Conservation (phyloP, 1,284 basidiomycete genomes). For the Cyathus olla region DNA sequence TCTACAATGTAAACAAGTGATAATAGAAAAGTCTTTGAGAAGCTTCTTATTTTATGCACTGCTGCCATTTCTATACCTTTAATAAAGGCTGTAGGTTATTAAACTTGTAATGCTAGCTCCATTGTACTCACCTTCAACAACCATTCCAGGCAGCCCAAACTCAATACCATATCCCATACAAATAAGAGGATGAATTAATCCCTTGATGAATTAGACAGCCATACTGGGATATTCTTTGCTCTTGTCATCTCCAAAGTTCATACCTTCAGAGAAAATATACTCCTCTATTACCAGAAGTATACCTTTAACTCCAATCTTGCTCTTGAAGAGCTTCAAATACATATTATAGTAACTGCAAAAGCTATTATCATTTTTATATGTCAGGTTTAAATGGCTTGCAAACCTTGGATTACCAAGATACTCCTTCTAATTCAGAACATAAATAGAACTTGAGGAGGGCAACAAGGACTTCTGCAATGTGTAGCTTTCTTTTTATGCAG, state of each 20-base stretch:
- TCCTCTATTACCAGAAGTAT: constrained; percentile 58
- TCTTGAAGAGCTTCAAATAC: constrained; percentile 68
- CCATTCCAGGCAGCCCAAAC: constrained; percentile 69
- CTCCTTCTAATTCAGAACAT: constrained; percentile 53
- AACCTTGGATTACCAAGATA: constrained; percentile 59
- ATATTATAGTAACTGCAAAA: constrained; percentile 66
- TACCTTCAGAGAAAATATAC: constrained; percentile 57
- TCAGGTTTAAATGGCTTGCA: constrained; percentile 4
- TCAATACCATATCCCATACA: constrained; percentile 74
- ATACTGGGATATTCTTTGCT: constrained; percentile 61
- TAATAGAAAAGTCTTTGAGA: constrained; percentile 1
- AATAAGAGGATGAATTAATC: constrained; percentile 74
- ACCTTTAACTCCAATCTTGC: constrained; percentile 55
- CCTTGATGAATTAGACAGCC: constrained; percentile 68
- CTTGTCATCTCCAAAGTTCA: neutral
- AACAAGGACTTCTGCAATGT: constrained; percentile 48
- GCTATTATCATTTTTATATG: neutral
- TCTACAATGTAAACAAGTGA: constrained; percentile 4
- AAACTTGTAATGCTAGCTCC: neutral
- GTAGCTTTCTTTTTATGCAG: constrained; percentile 50
- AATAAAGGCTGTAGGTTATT: neutral
- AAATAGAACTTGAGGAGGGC: constrained; percentile 53
- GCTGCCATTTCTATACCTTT: neutral
- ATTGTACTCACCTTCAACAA: constrained; percentile 65
- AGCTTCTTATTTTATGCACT: neutral